phyloP scores from a whole-genome alignment of 768 basidiomycete genomes.

The Pisolithus microcarpus region DNA sequence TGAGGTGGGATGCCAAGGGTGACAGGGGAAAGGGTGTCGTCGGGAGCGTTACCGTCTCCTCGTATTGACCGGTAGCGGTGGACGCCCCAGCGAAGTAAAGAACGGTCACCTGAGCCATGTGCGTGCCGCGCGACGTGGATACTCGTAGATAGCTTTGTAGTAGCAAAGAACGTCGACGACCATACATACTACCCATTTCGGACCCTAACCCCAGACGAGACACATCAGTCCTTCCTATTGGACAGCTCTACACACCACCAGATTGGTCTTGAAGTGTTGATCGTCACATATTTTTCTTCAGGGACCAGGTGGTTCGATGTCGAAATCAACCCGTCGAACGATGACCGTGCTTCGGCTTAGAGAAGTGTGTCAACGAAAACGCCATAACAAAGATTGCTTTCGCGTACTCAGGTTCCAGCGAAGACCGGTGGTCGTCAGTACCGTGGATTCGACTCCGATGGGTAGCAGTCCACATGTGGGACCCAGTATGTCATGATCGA shows the following conservation, averaged over 20 bases:
- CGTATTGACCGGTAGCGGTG: conserved; percentile 54
- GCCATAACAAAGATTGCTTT: background rate
- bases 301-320: conserved; percentile 90
- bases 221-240: conserved; percentile 47
- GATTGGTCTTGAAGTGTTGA: conserved; percentile 37
- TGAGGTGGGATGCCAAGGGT: conserved; percentile 43
- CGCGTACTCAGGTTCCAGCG: conserved; percentile 78
- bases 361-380: background rate
- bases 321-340: conserved; percentile 79
- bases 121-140: background rate
- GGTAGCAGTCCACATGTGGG: conserved; percentile 94
- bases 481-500: conserved; percentile 71
- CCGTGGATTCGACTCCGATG: conserved; percentile 70
- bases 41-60: conserved; percentile 47
- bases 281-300: conserved; percentile 45
- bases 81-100: conserved; percentile 61
- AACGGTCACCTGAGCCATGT: conserved; percentile 29
- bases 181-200: background rate
- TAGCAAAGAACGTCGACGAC: no score
- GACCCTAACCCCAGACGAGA: background rate
- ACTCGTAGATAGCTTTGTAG: background rate
- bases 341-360: conserved; percentile 57
- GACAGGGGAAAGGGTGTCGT: conserved; percentile 43
- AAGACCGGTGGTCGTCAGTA: conserved; percentile 77
- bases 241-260: conserved; percentile 45